Evolutionary conservation across 176 grass and related monocot genomes (phyloP).

Genomic region (Musa itinerans): DNA sequence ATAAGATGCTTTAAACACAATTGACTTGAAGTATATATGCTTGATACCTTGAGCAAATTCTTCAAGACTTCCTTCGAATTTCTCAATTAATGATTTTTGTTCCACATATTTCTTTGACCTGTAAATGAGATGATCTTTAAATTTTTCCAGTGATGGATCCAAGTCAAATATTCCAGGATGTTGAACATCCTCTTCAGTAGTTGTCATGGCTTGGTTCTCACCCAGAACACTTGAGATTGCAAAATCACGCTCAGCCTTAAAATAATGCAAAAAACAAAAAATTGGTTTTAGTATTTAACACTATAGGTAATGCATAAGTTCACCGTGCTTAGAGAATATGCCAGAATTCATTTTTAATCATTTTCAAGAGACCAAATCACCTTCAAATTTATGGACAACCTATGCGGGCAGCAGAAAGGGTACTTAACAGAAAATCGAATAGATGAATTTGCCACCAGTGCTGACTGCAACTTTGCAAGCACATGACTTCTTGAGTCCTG

Average conservation of each 20-base stretch:
- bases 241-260: slow-evolving; percentile 51
- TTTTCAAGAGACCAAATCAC: slow-evolving; percentile 6
- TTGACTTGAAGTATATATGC: slow-evolving; percentile 1
- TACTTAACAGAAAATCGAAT: background rate
- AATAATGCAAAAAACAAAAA: slow-evolving; percentile 1
- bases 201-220: slow-evolving; percentile 34
- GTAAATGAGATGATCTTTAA: slow-evolving; percentile 73
- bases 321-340: background rate
- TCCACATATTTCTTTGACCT: slow-evolving; percentile 54
- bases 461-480: background rate
- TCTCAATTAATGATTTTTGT: slow-evolving; percentile 53
- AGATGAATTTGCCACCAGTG: slow-evolving; percentile 2
- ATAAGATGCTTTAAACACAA: slow-evolving; percentile 8
- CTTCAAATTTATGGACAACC: slow-evolving; percentile 4
- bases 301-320: background rate
- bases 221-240: slow-evolving; percentile 25
- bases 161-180: slow-evolving; percentile 52
- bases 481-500: slow-evolving; percentile 3
- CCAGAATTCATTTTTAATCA: background rate
- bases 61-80: slow-evolving; percentile 61
- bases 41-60: slow-evolving; percentile 65
- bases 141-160: slow-evolving; percentile 44
- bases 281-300: background rate
- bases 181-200: slow-evolving; percentile 14
- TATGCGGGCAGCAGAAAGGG: background rate